Percentiles rank a stretch among this genome's conserved stretches.
Evolutionary conservation across 179 eudicot species (phyloP).

Genomic region (Silene noctiflora): DNA sequence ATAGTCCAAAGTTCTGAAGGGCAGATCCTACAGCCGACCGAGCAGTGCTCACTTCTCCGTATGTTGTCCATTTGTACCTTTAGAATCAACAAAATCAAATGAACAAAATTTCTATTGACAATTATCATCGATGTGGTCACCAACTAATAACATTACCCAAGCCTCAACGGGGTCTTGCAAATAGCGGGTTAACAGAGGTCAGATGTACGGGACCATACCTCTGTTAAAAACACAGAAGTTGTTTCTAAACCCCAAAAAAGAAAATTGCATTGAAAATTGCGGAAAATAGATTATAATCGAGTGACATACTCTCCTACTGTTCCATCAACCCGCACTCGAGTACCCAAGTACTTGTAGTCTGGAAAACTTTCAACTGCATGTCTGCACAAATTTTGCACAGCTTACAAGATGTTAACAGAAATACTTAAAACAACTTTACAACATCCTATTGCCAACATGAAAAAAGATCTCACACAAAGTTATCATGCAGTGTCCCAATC

Average conservation of each 20-base stretch:
- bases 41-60: slow-evolving; percentile 88
- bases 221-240: not conserved
- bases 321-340: slow-evolving; percentile 88
- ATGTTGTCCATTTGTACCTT: slow-evolving; percentile 99
- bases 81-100: slow-evolving; percentile 24
- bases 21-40: slow-evolving; percentile 88
- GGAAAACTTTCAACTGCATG: slow-evolving; percentile 70
- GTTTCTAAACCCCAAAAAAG: not conserved
- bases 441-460: not conserved
- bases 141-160: not conserved
- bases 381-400: slow-evolving; percentile 39
- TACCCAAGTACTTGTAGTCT: slow-evolving; percentile 90
- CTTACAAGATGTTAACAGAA: slow-evolving; percentile 6
- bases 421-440: not conserved
- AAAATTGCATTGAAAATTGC: not conserved
- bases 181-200: not conserved
- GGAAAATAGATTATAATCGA: not conserved
- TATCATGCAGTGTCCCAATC: slow-evolving; percentile 87
- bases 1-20: slow-evolving; percentile 62
- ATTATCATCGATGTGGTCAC: not conserved
- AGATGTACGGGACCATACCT: not conserved
- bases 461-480: slow-evolving; percentile 68
- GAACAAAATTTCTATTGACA: not conserved
- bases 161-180: not conserved
- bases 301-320: slow-evolving; percentile 91